These are phyloP conservation scores for Quercus tomentella DNA, from an alignment of 331 rosid genomes.

Conservation along the genomic window DNA sequence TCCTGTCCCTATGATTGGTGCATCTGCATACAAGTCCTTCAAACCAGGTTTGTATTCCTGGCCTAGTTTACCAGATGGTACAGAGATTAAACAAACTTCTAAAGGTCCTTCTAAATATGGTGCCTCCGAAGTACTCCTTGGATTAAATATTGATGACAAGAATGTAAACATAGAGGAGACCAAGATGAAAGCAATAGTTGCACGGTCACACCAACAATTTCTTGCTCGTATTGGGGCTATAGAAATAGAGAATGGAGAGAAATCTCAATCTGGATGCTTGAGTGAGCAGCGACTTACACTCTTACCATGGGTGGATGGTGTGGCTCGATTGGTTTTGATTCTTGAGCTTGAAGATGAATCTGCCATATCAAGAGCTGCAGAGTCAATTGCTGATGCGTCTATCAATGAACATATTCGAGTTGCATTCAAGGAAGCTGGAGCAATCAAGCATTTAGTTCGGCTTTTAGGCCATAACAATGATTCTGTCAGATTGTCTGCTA, in stretches of 20 bases:
- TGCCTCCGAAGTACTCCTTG: constrained; percentile 78
- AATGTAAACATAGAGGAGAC: constrained; percentile 58
- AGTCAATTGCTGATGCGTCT: constrained; percentile 70
- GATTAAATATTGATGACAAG: constrained; percentile 56
- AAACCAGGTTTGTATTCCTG: constrained; percentile 49
- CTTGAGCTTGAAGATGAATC: constrained; percentile 68
- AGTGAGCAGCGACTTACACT: constrained; percentile 43
- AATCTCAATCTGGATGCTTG: constrained; percentile 40
- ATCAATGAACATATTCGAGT: constrained; percentile 73
- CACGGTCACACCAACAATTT: constrained; percentile 69
- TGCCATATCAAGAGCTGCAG: constrained; percentile 59
- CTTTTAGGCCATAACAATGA: constrained; percentile 43
- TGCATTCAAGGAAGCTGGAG: constrained; percentile 94
- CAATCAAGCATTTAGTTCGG: constrained; percentile 56
- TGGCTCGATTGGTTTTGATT: constrained; percentile 78
- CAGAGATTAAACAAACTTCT: constrained; percentile 57
- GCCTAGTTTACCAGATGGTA: constrained; percentile 85
- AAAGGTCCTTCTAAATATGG: constrained; percentile 66
- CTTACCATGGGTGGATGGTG: constrained; percentile 81
- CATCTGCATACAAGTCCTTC: constrained; percentile 77
- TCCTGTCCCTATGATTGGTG: constrained; percentile 81
- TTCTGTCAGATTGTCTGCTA: constrained; percentile 45
- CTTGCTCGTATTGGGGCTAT: constrained; percentile 85
- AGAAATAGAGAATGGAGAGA: constrained; percentile 41
- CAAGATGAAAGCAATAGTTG: constrained; percentile 66